Evolutionary conservation across 2,329 filamentous ascomycete genomes (phyloP), one percentile per base, ranked within the genome.

Genomic region (Cordyceps cateniannulata): DNA sequence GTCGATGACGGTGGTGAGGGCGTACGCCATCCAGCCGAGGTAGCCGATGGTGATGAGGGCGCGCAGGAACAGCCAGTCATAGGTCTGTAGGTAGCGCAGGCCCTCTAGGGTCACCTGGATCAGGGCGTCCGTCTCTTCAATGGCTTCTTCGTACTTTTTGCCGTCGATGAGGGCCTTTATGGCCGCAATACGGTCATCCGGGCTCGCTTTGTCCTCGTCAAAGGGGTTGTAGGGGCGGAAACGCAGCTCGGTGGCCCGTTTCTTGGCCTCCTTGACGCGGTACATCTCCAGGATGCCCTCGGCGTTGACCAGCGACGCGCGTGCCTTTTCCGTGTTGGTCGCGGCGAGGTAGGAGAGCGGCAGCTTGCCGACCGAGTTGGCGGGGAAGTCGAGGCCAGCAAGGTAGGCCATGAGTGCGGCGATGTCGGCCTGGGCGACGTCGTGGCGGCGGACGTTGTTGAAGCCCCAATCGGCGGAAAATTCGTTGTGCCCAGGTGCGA

Each of bases 371-470:
- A 99, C 95, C 0, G 93, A 98, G 71, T 99, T 99, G 59, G 93
- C 93, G 0, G 95, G 96, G 69, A 93, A 99, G 66, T 93, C 89
- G 14, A 93, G 76, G 3, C 95, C 95, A 53, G 86, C 85, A 18
- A 99, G 81, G 69, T 98, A 96, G 1, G 96, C 87, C 95, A 99
- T 99, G 62, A 99, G 82, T 9, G 95, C 90, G 6, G 95, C 95
- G 57, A 99, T 84, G 75, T 99, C 95, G 5, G 95, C 95, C 71
- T 99, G 95, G 3, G 87, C 85, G 52, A 99, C 93, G 73, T 99
- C 95, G 68, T 98, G 89, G 63, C 96, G 85, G 70, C 87, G 85
- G 44, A 99, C 80, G 59, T 89, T 80, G 67, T 93, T 83, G 20
- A 99, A 76, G 29, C 85, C 82, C 95, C 95, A 99, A 71, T 96